These are phyloP conservation scores for Talaromyces adpressus DNA, from an alignment of 495 filamentous ascomycete species.

Conservation along the genomic window DNA sequence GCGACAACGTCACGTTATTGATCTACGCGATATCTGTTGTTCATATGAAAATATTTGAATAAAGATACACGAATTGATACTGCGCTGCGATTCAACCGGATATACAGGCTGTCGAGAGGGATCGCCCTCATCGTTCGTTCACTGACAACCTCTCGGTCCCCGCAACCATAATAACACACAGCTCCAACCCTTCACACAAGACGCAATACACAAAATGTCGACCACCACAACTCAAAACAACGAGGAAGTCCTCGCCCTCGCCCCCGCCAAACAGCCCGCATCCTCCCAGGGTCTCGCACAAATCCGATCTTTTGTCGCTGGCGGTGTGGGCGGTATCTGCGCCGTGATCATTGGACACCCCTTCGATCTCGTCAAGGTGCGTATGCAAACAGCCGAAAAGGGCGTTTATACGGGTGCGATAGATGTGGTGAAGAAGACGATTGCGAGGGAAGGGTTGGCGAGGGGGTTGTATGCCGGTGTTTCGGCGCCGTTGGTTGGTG, in stretches of 20 bases:
- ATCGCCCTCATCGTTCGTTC: neutral
- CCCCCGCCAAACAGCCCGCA: constrained; percentile 3
- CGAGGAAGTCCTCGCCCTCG: constrained; percentile 6
- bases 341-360: constrained; percentile 92
- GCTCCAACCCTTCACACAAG: neutral
- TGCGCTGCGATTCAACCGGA: neutral
- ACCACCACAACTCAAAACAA: neutral
- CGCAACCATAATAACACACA: neutral
- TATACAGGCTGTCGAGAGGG: neutral
- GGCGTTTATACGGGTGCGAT: constrained; percentile 86
- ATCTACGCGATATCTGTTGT: neutral
- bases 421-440: constrained; percentile 81
- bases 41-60: neutral
- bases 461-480: constrained; percentile 95
- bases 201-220: constrained; percentile 6
- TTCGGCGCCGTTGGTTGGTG: constrained; percentile 85
- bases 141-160: neutral
- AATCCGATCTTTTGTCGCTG: constrained; percentile 77
- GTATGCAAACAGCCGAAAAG: constrained; percentile 90
- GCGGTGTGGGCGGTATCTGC: constrained; percentile 89
- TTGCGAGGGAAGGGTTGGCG: constrained; percentile 78
- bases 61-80: neutral
- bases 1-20: neutral
- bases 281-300: constrained; percentile 29
- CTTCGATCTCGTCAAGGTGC: constrained; percentile 96